phyloP scores from a whole-genome alignment of 768 basidiomycete species.

The Russula sp. region DNA sequence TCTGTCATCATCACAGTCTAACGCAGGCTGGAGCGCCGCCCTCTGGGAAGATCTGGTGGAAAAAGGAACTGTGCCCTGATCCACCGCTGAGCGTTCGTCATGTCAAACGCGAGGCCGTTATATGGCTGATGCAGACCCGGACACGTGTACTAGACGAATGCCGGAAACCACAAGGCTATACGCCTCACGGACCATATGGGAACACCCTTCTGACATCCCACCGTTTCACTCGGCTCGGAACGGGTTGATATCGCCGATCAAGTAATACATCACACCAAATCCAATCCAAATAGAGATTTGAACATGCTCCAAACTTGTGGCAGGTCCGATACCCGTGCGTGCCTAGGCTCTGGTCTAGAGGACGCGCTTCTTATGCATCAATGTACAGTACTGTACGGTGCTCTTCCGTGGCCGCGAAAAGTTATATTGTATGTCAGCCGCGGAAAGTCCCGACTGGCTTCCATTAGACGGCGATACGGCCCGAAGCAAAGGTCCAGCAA shows the following conservation, averaged over 20 bases:
- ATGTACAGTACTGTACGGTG: not conserved
- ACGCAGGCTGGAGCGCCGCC: not conserved
- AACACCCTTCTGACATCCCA: slow-evolving; percentile 62
- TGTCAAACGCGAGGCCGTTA: not conserved
- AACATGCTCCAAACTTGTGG: not conserved
- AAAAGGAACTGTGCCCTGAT: not conserved
- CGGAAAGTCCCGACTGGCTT: not conserved
- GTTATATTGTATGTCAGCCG: not conserved
- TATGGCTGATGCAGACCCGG: not conserved
- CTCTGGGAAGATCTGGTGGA: not conserved
- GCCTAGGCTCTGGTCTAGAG: not conserved
- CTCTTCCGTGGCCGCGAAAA: not conserved
- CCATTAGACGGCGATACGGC: slow-evolving; percentile 35
- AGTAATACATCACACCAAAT: no score
- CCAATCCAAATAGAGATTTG: not conserved
- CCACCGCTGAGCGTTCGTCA: slow-evolving; percentile 1
- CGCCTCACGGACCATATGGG: slow-evolving; percentile 36
- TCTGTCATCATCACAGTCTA: not conserved
- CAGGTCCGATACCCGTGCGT: not conserved
- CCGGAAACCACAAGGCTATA: not conserved
- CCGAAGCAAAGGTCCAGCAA: slow-evolving; percentile 69
- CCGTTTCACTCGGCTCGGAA: slow-evolving; percentile 57
- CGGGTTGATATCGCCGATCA: slow-evolving; percentile 39
- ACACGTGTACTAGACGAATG: not conserved
- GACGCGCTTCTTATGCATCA: not conserved